Base-by-base conservation (phyloP, 2,329 filamentous ascomycete genomes). In the Fusarium denticulatum region DNA sequence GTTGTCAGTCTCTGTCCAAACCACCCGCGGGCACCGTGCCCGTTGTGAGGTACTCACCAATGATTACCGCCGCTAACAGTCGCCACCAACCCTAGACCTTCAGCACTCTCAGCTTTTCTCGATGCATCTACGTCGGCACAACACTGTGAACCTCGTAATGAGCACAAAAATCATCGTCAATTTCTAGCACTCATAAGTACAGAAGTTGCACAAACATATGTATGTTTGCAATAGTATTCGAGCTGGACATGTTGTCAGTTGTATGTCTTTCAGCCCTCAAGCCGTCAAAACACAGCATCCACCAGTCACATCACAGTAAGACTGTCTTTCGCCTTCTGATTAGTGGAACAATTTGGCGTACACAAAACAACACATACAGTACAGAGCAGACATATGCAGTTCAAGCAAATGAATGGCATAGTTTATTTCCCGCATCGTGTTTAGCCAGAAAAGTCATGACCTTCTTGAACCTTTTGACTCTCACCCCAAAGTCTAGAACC, bases 341-440 rank as follows among this genome's bases (percentile, higher is more conserved):
- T 69, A 63, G 66, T 69, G 66, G 66, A 63, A n/a, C 47, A 69
- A 69, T 32, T 22, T 18, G 34, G 60, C 60, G 52, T 11, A 22
- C 9, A 65, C 26, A 63, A 47, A 28, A 43, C n/a, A 32, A 10
- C 20, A 22, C 32, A 56, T 43, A 20, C 28, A 56, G 46, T 24
- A 22, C 28, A 55, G 46, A 39, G 30, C 34, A 42, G n/a, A 45
- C 6, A 26, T 26, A 62, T 68, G n/a, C 40, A 53, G 30, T 55
- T 68, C 63, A 61, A 28, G 57, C 52, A 34, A 39, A 64, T n/a
- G 42, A 24, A 42, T 42, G 49, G 37, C 13, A 47, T 63, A 13
- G 61, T 40, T 47, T 47, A 63, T 55, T 68, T 68, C 64, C 64
- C 65, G 56, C 65, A 55, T 37, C 30, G 36, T 55, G 42, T 47